These are phyloP conservation scores for Ceratocystis harringtonii DNA, from an alignment of 2,329 filamentous ascomycete species.

Conservation along the genomic window DNA sequence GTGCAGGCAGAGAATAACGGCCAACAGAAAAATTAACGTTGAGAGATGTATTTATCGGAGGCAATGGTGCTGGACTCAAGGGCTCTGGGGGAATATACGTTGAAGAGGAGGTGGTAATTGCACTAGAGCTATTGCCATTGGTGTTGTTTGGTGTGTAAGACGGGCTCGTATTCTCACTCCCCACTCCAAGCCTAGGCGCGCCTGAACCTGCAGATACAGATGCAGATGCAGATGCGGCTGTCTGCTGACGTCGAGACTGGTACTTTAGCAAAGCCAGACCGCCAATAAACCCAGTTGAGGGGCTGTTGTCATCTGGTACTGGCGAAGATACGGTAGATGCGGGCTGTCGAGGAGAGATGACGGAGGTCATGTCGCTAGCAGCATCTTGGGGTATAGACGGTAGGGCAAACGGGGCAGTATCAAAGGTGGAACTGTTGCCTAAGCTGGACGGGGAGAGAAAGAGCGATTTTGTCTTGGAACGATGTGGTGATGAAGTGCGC, in stretches of 20 bases:
- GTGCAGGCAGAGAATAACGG: constrained; percentile 12
- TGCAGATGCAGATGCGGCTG: constrained; percentile 15
- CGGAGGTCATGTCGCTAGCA: constrained; percentile 14
- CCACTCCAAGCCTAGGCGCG: constrained; percentile 4
- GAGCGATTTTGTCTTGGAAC: constrained; percentile 16
- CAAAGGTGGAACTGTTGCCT: constrained; percentile 19
- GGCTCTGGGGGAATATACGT: neutral
- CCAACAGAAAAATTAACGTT: constrained; percentile 3
- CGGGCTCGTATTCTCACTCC: constrained; percentile 11
- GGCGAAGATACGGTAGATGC: constrained; percentile 20
- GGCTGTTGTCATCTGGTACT: constrained; percentile 26
- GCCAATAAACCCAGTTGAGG: constrained; percentile 37
- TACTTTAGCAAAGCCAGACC: constrained; percentile 40
- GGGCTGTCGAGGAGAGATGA: constrained; percentile 12
- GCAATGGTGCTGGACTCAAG: constrained; percentile 18
- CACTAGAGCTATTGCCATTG: neutral
- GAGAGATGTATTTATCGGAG: constrained; percentile 19
- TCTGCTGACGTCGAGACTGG: constrained; percentile 26
- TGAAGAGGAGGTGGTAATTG: neutral
- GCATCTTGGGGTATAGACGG: constrained; percentile 17
- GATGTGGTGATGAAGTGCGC: constrained; percentile 10
- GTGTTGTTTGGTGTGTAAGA: constrained; percentile 7
- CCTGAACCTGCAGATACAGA: neutral
- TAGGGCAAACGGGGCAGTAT: constrained; percentile 18
- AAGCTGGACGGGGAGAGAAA: constrained; percentile 18